Evolutionary conservation across 495 filamentous ascomycete genomes (phyloP).

Genomic region (Hyaloscypha bicolor): DNA sequence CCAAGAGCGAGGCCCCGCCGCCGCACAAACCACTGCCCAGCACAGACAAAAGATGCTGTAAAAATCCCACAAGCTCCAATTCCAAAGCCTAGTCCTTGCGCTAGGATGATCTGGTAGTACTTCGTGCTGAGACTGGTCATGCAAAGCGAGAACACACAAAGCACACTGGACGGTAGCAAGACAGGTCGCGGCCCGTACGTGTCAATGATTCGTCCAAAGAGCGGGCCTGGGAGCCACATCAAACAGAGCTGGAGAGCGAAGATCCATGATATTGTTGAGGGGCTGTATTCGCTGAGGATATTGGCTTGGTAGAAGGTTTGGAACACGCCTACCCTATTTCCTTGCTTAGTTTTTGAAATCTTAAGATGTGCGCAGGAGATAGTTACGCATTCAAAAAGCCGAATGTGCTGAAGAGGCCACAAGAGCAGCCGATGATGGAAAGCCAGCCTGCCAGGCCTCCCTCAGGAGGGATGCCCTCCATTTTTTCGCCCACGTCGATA

Average conservation of each 20-base stretch:
- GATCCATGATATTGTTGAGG: constrained; percentile 74
- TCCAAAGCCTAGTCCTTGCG: constrained; percentile 66
- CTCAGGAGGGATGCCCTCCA: constrained; percentile 24
- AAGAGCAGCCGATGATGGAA: constrained; percentile 33
- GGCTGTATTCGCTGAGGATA: constrained; percentile 43
- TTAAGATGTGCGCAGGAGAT: not conserved
- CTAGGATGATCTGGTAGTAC: constrained; percentile 74
- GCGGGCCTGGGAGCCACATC: constrained; percentile 37
- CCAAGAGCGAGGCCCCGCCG: constrained; percentile 63
- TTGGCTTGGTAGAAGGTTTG: constrained; percentile 65
- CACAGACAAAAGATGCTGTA: constrained; percentile 41
- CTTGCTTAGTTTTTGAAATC: not conserved
- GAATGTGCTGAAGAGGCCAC: constrained; percentile 33
- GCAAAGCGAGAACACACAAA: constrained; percentile 65
- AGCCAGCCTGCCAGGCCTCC: constrained; percentile 37
- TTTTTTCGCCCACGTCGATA: too few species aligned
- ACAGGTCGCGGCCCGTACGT: constrained; percentile 39
- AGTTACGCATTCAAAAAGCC: constrained; percentile 39
- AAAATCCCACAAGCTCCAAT: constrained; percentile 41
- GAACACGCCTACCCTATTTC: constrained; percentile 46
- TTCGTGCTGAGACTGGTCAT: constrained; percentile 62
- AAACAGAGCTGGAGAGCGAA: constrained; percentile 69
- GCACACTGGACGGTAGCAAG: constrained; percentile 47
- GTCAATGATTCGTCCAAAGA: constrained; percentile 39
- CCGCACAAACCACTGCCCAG: constrained; percentile 68